Conservation (phyloP, 1,284 basidiomycete genomes). For the Baeospora myosura region DNA sequence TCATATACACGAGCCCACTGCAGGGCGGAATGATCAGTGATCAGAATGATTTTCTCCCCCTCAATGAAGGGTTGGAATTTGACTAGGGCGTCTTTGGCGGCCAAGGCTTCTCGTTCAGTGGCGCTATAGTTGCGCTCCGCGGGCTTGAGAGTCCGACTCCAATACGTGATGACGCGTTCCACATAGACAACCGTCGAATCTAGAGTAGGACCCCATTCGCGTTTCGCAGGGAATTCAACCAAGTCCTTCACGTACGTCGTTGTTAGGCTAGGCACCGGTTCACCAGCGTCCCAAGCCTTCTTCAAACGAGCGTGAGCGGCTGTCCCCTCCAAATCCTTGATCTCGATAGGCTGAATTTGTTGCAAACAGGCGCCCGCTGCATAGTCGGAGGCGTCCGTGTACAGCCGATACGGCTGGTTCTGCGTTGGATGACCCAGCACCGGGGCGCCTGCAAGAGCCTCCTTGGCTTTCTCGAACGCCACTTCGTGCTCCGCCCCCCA, state of each 20-base stretch:
- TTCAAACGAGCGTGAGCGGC: slow-evolving; percentile 21
- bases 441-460: slow-evolving; percentile 14
- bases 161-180: neutral
- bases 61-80: neutral
- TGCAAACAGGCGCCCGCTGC: slow-evolving; percentile 25
- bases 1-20: too few relatives aligned
- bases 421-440: slow-evolving; percentile 8
- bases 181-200: neutral
- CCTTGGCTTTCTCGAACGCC: slow-evolving; percentile 16
- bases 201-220: neutral
- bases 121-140: slow-evolving; percentile 14
- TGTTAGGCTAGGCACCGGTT: slow-evolving; percentile 4
- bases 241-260: neutral
- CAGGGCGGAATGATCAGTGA: too few relatives aligned
- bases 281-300: slow-evolving; percentile 12
- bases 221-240: neutral
- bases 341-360: slow-evolving; percentile 28
- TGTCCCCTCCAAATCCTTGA: slow-evolving; percentile 30
- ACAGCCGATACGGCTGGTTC: slow-evolving; percentile 19
- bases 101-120: slow-evolving; percentile 20
- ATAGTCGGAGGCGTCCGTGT: slow-evolving; percentile 30
- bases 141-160: neutral
- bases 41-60: neutral
- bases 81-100: slow-evolving; percentile 12
- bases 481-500: slow-evolving; percentile 19